Evolutionary conservation across 306 rosid species (phyloP), one percentile per base, ranked within the genome.

Genomic region (Dryas alaskensis): DNA sequence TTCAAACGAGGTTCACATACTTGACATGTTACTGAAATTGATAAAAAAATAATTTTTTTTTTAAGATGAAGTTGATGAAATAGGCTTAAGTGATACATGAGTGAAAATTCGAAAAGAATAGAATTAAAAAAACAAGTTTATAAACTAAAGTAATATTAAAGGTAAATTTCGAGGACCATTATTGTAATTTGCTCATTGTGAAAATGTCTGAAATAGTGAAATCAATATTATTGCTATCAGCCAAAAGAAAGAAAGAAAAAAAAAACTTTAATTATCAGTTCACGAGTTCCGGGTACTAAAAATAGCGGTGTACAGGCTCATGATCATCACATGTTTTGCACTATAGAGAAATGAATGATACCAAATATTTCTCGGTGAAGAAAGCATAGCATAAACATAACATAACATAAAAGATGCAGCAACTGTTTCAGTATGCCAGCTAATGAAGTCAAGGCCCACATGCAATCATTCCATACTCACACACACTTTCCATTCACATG

Each of bases 371-470:
- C 71, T 55, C 4, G 42, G 14, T 17, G 17, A 46, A 19, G 43
- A 44, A 43, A 9, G 7, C 62, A 45, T 12, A 19, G 0, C 5
- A 45, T 25, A 45, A 65, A 1, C 37, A 31, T 31, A 31, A 31
- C 37, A 31, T 31, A 31, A 31, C 37, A 31, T 25, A 10, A 1
- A 40, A 13, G 31, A 63, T 39, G 45, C 37, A 31, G 37, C 37
- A 31, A 31, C 37, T 54, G 3, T 17, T n/a, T 51, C 57, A 51
- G 17, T 14, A 4, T 58, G 40, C 62, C 62, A 59, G 64, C 64
- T 59, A 58, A 10, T 31, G 49, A 37, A 17, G 10, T 10, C 73
- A 17, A 37, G 60, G 74, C 53, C 52, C 74, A 70, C 73, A 68
- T 52, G 50, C 73, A 70, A 64, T 64, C 37, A 51, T 69, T 37